Evolutionary conservation across 2,329 filamentous ascomycete species (phyloP).

Genomic region (Hypoxylon sp.): DNA sequence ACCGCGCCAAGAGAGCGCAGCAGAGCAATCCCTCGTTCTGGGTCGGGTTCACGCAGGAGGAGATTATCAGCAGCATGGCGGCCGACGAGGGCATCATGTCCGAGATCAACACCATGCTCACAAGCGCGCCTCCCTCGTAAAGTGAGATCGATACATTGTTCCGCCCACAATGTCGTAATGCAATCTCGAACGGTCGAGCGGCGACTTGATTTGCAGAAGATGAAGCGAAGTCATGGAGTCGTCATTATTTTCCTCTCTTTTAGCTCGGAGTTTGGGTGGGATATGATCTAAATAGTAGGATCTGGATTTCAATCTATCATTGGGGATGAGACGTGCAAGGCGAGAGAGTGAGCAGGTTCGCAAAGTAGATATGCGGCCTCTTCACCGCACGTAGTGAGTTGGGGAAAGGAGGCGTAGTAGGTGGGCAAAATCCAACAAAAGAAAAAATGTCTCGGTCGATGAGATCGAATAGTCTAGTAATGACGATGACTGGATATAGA

Average conservation of each 20-base stretch:
- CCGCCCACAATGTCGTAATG: neutral
- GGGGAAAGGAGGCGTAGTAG: conserved; percentile 1
- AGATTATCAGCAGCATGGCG: conserved; percentile 69
- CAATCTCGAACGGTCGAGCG: neutral
- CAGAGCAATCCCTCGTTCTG: conserved; percentile 68
- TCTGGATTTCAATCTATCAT: conserved; percentile 1
- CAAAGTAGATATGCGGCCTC: neutral
- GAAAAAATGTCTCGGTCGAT: conserved; percentile 14
- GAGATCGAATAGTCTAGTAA: conserved; percentile 17
- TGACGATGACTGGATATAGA: conserved; percentile 28
- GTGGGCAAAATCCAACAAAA: conserved; percentile 15
- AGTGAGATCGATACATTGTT: neutral
- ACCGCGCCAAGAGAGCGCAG: conserved; percentile 70
- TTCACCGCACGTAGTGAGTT: conserved; percentile 6
- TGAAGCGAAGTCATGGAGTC: neutral
- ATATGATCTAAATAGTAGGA: conserved; percentile 6
- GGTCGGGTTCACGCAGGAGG: conserved; percentile 68
- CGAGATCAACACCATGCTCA: conserved; percentile 65
- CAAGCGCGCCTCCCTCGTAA: conserved; percentile 36
- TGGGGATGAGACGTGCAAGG: conserved; percentile 11
- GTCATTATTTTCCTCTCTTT: conserved; percentile 3
- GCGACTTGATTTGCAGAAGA: neutral
- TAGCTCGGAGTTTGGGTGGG: conserved; percentile 24
- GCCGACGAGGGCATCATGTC: conserved; percentile 72
- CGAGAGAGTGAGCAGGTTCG: neutral